Percentiles rank a stretch among this genome's conserved stretches.
These are phyloP conservation scores for Acidiella bohemica DNA, from an alignment of 495 filamentous ascomycete genomes.

Conservation along the genomic window DNA sequence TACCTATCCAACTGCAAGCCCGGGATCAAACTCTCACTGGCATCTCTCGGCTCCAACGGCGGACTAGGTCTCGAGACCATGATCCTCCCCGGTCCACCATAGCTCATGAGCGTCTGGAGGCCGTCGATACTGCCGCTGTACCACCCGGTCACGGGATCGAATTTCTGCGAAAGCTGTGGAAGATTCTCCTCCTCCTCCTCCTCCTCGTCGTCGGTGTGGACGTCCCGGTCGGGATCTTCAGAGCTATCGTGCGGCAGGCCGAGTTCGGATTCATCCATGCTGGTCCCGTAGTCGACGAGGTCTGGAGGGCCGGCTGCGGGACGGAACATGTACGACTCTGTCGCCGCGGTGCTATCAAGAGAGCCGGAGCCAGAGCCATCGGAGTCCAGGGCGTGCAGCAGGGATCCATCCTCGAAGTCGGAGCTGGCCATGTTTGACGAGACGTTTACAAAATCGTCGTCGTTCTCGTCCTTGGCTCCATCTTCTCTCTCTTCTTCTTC, in stretches of 20 bases:
- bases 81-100: background rate
- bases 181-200: background rate
- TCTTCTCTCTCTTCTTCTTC: conserved; percentile 3
- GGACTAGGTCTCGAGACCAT: too few relatives aligned
- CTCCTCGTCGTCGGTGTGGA: too few relatives aligned
- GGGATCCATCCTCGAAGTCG: conserved; percentile 3
- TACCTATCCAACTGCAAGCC: too few relatives aligned
- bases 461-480: too few relatives aligned
- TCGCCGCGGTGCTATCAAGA: background rate
- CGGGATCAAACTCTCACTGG: too few relatives aligned
- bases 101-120: conserved; percentile 2
- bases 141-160: conserved; percentile 11
- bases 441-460: background rate
- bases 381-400: background rate
- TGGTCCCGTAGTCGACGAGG: conserved; percentile 4
- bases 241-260: background rate
- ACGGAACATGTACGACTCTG: conserved; percentile 5
- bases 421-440: background rate
- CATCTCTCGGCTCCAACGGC: too few relatives aligned
- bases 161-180: background rate
- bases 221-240: too few relatives aligned
- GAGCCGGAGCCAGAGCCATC: background rate
- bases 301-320: background rate
- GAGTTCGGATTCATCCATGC: conserved; percentile 5
- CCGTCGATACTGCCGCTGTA: conserved; percentile 9